Evolutionary conservation across 495 filamentous ascomycete genomes (phyloP).

Genomic region (Podospora anserina): DNA sequence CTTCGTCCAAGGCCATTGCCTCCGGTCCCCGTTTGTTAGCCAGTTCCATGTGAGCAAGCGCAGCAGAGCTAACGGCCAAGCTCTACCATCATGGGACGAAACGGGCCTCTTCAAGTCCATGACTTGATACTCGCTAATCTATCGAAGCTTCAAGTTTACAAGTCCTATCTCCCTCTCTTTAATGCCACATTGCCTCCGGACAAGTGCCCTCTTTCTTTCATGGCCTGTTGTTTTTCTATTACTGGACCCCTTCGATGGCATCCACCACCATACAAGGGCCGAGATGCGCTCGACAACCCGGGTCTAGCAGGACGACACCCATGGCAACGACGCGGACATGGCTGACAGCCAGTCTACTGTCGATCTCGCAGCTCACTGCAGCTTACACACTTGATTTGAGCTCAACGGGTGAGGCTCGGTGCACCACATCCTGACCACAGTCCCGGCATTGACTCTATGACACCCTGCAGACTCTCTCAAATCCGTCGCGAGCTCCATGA

Average conservation of each 20-base stretch:
- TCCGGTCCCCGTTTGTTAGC: background rate
- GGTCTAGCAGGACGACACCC: background rate
- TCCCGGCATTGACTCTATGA: background rate
- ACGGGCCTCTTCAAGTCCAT: slow-evolving; percentile 10
- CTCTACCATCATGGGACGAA: slow-evolving; percentile 1
- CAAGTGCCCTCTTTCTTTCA: slow-evolving; percentile 13
- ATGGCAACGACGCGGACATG: background rate
- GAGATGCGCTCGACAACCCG: background rate
- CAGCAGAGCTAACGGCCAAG: slow-evolving; percentile 7
- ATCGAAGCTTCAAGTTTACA: slow-evolving; percentile 8
- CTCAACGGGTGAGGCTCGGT: slow-evolving; percentile 28
- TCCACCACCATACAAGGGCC: background rate
- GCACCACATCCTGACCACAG: background rate
- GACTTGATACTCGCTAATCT: slow-evolving; percentile 2
- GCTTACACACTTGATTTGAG: slow-evolving; percentile 33
- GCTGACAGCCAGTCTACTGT: slow-evolving; percentile 17
- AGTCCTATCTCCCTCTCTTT: background rate
- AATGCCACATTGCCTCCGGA: slow-evolving; percentile 2
- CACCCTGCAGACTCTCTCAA: slow-evolving; percentile 59
- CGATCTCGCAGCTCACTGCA: slow-evolving; percentile 10
- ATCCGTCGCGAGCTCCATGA: slow-evolving; percentile 55
- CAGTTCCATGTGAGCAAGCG: slow-evolving; percentile 1
- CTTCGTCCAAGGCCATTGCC: slow-evolving; percentile 2
- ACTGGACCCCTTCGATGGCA: background rate
- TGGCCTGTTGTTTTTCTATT: slow-evolving; percentile 6